Conservation (phyloP, 1,284 basidiomycete species). For the Moesziomyces sp. region DNA sequence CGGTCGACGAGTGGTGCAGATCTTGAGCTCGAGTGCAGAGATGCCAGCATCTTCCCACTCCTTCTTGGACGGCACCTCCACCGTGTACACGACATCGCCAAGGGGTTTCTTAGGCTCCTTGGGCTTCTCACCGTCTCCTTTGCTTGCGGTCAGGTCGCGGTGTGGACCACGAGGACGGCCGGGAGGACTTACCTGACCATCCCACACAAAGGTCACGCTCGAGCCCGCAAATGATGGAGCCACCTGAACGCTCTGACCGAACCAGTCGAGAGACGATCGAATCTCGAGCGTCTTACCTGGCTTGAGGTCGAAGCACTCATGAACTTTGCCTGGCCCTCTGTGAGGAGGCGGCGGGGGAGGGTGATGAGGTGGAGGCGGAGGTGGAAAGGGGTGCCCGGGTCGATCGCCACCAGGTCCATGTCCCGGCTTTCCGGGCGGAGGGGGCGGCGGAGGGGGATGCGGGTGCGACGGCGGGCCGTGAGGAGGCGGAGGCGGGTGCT, state of each 20-base stretch:
- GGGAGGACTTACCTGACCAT: slow-evolving; percentile 27
- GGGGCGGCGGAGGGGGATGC: slow-evolving; percentile 3
- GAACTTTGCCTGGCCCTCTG: slow-evolving; percentile 7
- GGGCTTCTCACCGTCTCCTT: not conserved
- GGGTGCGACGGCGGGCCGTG: slow-evolving; percentile 22
- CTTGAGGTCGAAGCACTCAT: slow-evolving; percentile 20
- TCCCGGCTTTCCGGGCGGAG: slow-evolving; percentile 1
- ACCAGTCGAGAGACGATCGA: slow-evolving; percentile 13
- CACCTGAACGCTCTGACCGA: slow-evolving; percentile 20
- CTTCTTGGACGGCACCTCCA: slow-evolving; percentile 15
- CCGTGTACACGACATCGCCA: slow-evolving; percentile 14
- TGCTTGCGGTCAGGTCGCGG: slow-evolving; percentile 1
- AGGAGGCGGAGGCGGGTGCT: slow-evolving; percentile 15
- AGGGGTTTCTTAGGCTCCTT: slow-evolving; percentile 2
- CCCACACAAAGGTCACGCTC: slow-evolving; percentile 35
- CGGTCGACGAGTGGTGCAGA: slow-evolving; percentile 17
- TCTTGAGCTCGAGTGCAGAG: slow-evolving; percentile 10
- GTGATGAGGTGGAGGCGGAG: slow-evolving; percentile 2
- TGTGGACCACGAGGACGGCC: slow-evolving; percentile 13
- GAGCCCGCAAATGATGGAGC: slow-evolving; percentile 33
- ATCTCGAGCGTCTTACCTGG: slow-evolving; percentile 24
- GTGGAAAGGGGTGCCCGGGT: slow-evolving; percentile 3
- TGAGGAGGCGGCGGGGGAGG: slow-evolving; percentile 7
- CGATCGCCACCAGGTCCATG: slow-evolving; percentile 9
- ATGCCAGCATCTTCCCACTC: slow-evolving; percentile 20